Conservation (phyloP, 257 asterid genomes). For the Phtheirospermum japonicum region DNA sequence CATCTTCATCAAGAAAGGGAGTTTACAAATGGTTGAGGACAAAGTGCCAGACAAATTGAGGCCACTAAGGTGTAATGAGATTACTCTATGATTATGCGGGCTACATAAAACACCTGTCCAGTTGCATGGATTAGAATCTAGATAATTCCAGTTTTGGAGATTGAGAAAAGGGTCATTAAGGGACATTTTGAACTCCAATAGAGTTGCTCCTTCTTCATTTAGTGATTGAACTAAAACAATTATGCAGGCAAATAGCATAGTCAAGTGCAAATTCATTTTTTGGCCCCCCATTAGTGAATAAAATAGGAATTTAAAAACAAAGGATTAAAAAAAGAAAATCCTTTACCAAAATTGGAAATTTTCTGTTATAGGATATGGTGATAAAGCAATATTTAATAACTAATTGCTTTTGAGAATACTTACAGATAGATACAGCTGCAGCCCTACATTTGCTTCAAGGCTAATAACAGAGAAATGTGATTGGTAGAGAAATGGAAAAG, state of each 20-base stretch:
- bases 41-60: slow-evolving; percentile 63
- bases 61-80: slow-evolving; percentile 48
- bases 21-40: slow-evolving; percentile 56
- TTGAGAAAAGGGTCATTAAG: slow-evolving; percentile 50
- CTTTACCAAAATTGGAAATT: no score
- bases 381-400: no score
- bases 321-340: neutral
- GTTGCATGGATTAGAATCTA: slow-evolving; percentile 58
- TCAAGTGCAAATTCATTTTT: slow-evolving; percentile 31
- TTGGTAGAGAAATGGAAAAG: neutral
- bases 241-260: slow-evolving; percentile 40
- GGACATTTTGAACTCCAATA: slow-evolving; percentile 58
- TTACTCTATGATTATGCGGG: slow-evolving; percentile 34
- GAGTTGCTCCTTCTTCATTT: slow-evolving; percentile 62
- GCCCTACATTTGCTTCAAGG: slow-evolving; percentile 28
- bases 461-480: slow-evolving; percentile 13
- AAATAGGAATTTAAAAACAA: slow-evolving; percentile 1
- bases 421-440: slow-evolving; percentile 27
- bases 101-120: slow-evolving; percentile 67
- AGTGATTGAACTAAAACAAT: slow-evolving; percentile 43
- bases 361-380: no score
- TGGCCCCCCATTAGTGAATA: slow-evolving; percentile 46
- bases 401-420: slow-evolving; percentile 26
- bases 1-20: slow-evolving; percentile 48
- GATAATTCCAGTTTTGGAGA: slow-evolving; percentile 63